A percentile compares a stretch with the other conserved stretches of the same genome.
Conservation (phyloP, 352 stramenopile genomes). For the Nothophytophthora sp. region DNA sequence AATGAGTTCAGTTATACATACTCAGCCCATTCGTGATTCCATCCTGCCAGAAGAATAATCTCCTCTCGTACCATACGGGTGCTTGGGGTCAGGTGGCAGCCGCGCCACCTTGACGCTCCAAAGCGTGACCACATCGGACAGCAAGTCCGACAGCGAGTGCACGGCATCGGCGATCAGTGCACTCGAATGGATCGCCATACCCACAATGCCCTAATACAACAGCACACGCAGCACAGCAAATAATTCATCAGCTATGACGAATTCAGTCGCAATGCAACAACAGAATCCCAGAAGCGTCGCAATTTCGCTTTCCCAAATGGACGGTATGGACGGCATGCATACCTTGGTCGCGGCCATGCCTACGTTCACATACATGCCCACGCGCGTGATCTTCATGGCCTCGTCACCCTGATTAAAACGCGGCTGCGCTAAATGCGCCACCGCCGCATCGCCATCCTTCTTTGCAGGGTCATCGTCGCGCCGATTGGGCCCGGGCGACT, state of each 20-base stretch:
- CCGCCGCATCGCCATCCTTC: background rate
- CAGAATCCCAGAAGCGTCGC: too few relatives aligned
- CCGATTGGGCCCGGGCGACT: background rate
- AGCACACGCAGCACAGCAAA: background rate
- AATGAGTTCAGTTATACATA: background rate
- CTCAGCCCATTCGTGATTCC: background rate
- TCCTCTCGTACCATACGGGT: constrained; percentile 69
- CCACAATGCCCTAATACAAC: constrained; percentile 59
- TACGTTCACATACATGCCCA: constrained; percentile 94
- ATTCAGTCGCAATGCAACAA: too few relatives aligned
- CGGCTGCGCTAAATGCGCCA: background rate
- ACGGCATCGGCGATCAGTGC: constrained; percentile 95
- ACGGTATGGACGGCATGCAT: constrained; percentile 1
- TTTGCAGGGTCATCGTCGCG: background rate
- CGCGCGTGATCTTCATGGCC: constrained; percentile 88
- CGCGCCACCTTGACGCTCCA: constrained; percentile 92
- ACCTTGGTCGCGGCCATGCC: constrained; percentile 91
- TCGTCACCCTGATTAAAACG: constrained; percentile 43
- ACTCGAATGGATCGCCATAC: constrained; percentile 82
- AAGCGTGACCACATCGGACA: constrained; percentile 97
- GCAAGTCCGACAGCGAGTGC: constrained; percentile 96
- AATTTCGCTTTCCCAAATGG: constrained; percentile 26
- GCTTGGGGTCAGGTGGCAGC: constrained; percentile 93
- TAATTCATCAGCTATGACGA: too few relatives aligned
- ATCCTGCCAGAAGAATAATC: background rate